These are phyloP conservation scores for Leptomonas pyrrhocoris DNA, from an alignment of 208 protist genomes.

Conservation along the genomic window DNA sequence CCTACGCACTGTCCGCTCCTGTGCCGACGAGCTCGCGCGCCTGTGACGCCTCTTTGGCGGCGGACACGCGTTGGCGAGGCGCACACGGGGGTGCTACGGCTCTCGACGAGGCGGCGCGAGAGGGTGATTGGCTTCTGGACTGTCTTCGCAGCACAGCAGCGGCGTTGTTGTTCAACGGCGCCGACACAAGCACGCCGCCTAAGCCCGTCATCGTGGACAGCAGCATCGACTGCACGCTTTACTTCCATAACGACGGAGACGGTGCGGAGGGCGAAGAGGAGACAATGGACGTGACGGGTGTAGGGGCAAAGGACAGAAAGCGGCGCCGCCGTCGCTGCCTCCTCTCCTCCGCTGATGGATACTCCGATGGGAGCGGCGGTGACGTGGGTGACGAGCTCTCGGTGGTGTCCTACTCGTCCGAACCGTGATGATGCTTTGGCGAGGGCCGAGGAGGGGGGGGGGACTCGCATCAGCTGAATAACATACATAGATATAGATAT, in stretches of 20 bases:
- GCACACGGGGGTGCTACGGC: not conserved
- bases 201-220: not conserved
- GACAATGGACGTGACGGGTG: not conserved
- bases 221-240: not conserved
- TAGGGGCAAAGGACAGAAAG: not conserved
- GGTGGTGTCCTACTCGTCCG: slow-evolving; percentile 20
- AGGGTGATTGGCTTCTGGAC: not conserved
- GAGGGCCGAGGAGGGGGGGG: not conserved
- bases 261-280: not conserved
- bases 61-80: no score
- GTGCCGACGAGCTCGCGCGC: not conserved
- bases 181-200: not conserved
- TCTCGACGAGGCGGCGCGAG: not conserved
- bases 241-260: not conserved
- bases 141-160: not conserved
- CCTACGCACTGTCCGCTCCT: slow-evolving; percentile 39
- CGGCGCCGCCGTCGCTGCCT: not conserved
- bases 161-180: not conserved
- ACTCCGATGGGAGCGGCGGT: not conserved
- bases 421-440: not conserved
- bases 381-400: slow-evolving; percentile 15
- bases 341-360: not conserved
- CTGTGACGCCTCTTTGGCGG: not conserved
- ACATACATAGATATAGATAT: no score
- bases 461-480: not conserved